These are phyloP conservation scores for Chytridiales sp. DNA, from an alignment of 371 early-diverging fungal species.

Conservation along the genomic window DNA sequence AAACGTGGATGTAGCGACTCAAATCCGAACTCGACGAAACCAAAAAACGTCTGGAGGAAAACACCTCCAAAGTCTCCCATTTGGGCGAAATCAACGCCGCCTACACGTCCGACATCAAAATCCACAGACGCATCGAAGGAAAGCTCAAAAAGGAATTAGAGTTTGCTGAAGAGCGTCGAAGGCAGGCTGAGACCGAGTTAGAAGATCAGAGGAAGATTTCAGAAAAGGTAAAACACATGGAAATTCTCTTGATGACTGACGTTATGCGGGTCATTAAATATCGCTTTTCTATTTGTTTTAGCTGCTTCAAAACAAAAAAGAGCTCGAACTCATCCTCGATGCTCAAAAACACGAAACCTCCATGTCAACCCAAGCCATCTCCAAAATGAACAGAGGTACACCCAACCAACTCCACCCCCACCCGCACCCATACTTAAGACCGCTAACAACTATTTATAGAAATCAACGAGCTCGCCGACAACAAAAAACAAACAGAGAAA, in stretches of 20 bases:
- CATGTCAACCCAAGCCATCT: slow-evolving; percentile 40
- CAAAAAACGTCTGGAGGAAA: slow-evolving; percentile 24
- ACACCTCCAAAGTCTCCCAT: slow-evolving; percentile 30
- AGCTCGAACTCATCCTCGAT: slow-evolving; percentile 32
- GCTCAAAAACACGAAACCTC: slow-evolving; percentile 42
- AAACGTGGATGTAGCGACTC: background rate
- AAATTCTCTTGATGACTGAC: background rate
- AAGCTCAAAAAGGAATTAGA: slow-evolving; percentile 50
- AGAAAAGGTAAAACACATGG: slow-evolving; percentile 32
- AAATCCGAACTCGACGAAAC: slow-evolving; percentile 14
- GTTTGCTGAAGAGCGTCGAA: slow-evolving; percentile 23
- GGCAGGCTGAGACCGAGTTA: slow-evolving; percentile 30
- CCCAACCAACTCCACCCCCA: background rate
- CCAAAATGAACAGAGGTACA: slow-evolving; percentile 42
- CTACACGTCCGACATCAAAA: slow-evolving; percentile 47
- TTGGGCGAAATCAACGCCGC: slow-evolving; percentile 44
- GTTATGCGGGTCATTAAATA: too few species aligned
- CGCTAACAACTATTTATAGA: slow-evolving; percentile 34
- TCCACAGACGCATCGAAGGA: slow-evolving; percentile 44
- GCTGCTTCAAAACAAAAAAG: slow-evolving; percentile 25
- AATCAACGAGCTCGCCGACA: slow-evolving; percentile 27
- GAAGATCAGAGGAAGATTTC: slow-evolving; percentile 33
- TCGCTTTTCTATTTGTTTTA: slow-evolving; percentile 16
- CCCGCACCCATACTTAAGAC: background rate
- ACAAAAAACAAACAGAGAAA: slow-evolving; percentile 37